These are phyloP conservation scores for Monsonia emarginata DNA, from an alignment of 441 rosid genomes.

Conservation along the genomic window DNA sequence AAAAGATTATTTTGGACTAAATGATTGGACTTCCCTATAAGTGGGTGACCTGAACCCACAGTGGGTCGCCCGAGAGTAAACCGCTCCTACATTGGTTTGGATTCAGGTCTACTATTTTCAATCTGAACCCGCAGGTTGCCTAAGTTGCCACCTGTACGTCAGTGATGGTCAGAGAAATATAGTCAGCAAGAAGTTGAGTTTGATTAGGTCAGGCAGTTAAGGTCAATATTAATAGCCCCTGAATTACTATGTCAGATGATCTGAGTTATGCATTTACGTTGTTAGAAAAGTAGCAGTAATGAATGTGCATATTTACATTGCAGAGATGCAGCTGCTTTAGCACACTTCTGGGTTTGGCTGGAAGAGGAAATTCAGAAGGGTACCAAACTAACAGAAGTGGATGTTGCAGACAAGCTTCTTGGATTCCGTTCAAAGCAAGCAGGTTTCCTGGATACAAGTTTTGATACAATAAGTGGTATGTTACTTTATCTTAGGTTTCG, in stretches of 20 bases:
- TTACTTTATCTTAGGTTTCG: slow-evolving; percentile 3
- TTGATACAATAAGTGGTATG: slow-evolving; percentile 90
- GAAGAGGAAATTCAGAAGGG: slow-evolving; percentile 63
- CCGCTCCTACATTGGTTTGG: too few species aligned
- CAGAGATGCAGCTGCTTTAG: slow-evolving; percentile 95
- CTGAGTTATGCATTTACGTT: neutral
- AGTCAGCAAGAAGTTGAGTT: neutral
- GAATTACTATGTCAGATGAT: neutral
- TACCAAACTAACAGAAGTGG: slow-evolving; percentile 71
- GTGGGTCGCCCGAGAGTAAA: too few species aligned
- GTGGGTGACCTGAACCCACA: too few species aligned
- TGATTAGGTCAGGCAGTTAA: neutral
- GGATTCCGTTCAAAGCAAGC: slow-evolving; percentile 73
- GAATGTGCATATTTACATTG: too few species aligned
- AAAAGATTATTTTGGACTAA: too few species aligned
- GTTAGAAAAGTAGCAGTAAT: neutral
- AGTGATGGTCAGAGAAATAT: neutral
- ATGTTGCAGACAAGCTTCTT: slow-evolving; percentile 74
- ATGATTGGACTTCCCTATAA: too few species aligned
- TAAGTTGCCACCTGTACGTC: too few species aligned
- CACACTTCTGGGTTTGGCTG: slow-evolving; percentile 88
- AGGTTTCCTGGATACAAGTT: slow-evolving; percentile 88
- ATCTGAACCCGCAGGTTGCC: too few species aligned
- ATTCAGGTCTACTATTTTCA: too few species aligned
- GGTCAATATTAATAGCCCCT: neutral